phyloP scores from a whole-genome alignment of 2,329 filamentous ascomycete species.

The Stagonosporopsis tanaceti region DNA sequence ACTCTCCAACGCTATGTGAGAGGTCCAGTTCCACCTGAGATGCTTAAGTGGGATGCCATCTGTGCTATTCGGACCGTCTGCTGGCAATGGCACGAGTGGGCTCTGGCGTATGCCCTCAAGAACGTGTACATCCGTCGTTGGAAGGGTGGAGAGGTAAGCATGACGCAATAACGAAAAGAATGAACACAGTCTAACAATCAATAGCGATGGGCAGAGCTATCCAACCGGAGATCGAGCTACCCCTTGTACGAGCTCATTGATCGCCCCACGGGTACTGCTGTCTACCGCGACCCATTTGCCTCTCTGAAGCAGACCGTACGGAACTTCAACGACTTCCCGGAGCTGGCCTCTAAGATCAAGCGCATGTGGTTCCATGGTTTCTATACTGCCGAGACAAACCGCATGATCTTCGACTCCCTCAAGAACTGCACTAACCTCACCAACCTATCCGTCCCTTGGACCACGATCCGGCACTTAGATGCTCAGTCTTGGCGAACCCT shows the following conservation, averaged over 20 bases:
- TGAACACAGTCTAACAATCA: slow-evolving; percentile 28
- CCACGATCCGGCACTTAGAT: slow-evolving; percentile 58
- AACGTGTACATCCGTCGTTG: slow-evolving; percentile 61
- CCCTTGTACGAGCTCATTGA: slow-evolving; percentile 59
- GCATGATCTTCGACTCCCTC: slow-evolving; percentile 58
- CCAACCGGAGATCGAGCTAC: slow-evolving; percentile 55
- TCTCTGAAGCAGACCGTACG: slow-evolving; percentile 58
- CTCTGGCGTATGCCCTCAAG: slow-evolving; percentile 59
- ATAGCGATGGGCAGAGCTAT: slow-evolving; percentile 61
- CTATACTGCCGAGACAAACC: slow-evolving; percentile 60
- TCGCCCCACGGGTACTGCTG: slow-evolving; percentile 55
- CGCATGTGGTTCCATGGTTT: slow-evolving; percentile 65
- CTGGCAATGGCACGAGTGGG: slow-evolving; percentile 62
- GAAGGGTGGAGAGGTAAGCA: slow-evolving; percentile 56
- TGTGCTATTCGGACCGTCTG: slow-evolving; percentile 59
- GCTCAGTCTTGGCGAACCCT: slow-evolving; percentile 59
- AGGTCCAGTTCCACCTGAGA: slow-evolving; percentile 60
- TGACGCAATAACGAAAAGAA: background rate
- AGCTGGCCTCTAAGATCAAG: slow-evolving; percentile 58
- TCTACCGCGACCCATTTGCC: slow-evolving; percentile 62
- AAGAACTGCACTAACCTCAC: slow-evolving; percentile 57
- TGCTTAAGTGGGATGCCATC: slow-evolving; percentile 61
- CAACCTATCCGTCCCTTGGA: slow-evolving; percentile 62
- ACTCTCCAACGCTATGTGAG: slow-evolving; percentile 60
- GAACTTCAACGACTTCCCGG: slow-evolving; percentile 56